Evolutionary conservation across 2,329 filamentous ascomycete genomes (phyloP).

Genomic region (Cordyceps cateniannulata): DNA sequence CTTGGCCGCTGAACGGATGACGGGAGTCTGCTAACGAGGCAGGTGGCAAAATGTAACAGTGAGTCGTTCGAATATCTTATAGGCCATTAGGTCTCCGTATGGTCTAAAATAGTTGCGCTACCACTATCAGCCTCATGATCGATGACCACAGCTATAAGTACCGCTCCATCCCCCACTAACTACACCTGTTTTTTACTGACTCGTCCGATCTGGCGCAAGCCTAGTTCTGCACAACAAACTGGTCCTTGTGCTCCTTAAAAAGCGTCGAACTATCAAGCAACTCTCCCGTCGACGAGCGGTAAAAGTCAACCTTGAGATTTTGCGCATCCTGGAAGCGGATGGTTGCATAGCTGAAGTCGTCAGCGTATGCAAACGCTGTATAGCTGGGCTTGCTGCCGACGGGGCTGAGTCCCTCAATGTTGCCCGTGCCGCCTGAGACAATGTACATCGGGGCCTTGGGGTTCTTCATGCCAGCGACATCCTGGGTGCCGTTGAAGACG

Average conservation of each 20-base stretch:
- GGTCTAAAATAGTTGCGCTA: background rate
- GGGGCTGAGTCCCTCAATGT: slow-evolving; percentile 35
- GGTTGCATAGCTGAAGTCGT: slow-evolving; percentile 46
- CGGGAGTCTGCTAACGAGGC: background rate
- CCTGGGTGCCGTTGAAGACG: slow-evolving; percentile 28
- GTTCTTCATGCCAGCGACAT: slow-evolving; percentile 32
- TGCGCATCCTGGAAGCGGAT: slow-evolving; percentile 39
- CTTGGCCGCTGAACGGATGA: background rate
- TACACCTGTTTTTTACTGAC: background rate
- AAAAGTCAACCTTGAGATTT: slow-evolving; percentile 44
- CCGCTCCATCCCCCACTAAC: background rate
- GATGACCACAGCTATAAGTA: background rate
- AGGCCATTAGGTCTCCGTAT: background rate
- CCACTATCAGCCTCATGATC: background rate
- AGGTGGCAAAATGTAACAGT: background rate
- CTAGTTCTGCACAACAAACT: slow-evolving; percentile 31
- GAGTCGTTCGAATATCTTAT: background rate
- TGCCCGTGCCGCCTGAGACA: slow-evolving; percentile 50
- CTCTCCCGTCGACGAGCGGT: slow-evolving; percentile 40
- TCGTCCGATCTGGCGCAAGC: background rate
- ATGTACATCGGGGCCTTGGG: slow-evolving; percentile 24
- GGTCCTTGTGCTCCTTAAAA: slow-evolving; percentile 39
- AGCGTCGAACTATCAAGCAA: slow-evolving; percentile 41
- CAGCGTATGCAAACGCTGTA: slow-evolving; percentile 18
- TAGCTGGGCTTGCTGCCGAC: slow-evolving; percentile 28